A percentile compares a stretch with the other conserved stretches of the same genome.
These are phyloP conservation scores for Leccinum truebloodii DNA, from an alignment of 768 basidiomycete genomes.

Conservation along the genomic window DNA sequence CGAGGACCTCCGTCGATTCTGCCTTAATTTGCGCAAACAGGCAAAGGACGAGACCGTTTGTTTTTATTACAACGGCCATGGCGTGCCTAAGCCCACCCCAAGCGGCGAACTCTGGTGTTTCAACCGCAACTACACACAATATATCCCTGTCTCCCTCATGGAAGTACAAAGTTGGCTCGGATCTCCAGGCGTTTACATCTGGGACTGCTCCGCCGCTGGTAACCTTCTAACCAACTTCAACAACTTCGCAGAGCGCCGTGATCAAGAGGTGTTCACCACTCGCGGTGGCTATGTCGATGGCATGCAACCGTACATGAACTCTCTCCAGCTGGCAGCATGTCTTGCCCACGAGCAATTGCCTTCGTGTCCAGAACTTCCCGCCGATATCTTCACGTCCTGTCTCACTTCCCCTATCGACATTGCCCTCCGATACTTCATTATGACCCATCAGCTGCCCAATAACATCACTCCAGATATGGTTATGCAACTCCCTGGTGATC, in stretches of 20 bases:
- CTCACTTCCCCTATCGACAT: constrained; percentile 98
- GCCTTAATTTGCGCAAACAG: constrained; percentile 75
- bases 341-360: constrained; percentile 89
- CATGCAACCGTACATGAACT: constrained; percentile 74
- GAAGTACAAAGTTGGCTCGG: constrained; percentile 94
- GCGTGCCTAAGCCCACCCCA: constrained; percentile 94
- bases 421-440: constrained; percentile 89
- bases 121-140: constrained; percentile 96
- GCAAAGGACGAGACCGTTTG: constrained; percentile 93
- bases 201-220: constrained; percentile 99
- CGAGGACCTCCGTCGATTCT: constrained; percentile 90
- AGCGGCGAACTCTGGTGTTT: constrained; percentile 99
- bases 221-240: constrained; percentile 91
- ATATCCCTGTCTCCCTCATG: constrained; percentile 93
- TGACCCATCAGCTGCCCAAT: constrained; percentile 83
- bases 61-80: constrained; percentile 98
- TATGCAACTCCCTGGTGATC: constrained; percentile 92
- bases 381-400: constrained; percentile 96
- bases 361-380: constrained; percentile 94
- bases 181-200: constrained; percentile 94
- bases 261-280: constrained; percentile 59
- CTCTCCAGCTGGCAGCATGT: constrained; percentile 95
- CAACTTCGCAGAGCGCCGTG: constrained; percentile 70
- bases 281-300: constrained; percentile 63
- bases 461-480: constrained; percentile 87